Base-by-base conservation (phyloP, 495 filamentous ascomycete species). In the Aspergillus nidulans region DNA sequence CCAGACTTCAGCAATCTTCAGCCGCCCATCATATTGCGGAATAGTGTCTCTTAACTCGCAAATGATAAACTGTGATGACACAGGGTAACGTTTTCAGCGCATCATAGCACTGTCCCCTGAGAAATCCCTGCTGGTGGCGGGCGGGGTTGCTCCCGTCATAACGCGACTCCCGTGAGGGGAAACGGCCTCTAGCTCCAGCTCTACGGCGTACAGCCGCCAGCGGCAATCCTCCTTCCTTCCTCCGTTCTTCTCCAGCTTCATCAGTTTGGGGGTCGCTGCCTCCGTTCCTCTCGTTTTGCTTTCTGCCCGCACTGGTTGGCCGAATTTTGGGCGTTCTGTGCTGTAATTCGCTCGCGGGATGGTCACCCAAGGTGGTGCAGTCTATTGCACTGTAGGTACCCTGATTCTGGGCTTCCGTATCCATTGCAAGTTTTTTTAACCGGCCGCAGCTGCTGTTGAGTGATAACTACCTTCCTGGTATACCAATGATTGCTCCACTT, bases 381-480 rank as follows among this genome's bases (percentile, higher is more conserved):
- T 80, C 19, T 85, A 85, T 66, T 83, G 80, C 74, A 85, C 82
- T 60, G 81, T 83, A 57, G 30, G 73, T 61, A 39, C 34, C 28
- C 34, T 24, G 15, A 40, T 47, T 43, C n/a, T 46, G 26, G 45
- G 18, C 23, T 16, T 20, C 24, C 10, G 36, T 16, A 38, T 13
- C 38, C 44, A 41, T 41, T 55, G 50, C 44, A 39, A 59, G 40
- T 49, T 42, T 60, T 45, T 64, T 72, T 48, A 72, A 49, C 20
- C 57, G 45, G 47, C 19, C 64, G 32, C 60, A 95, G 90, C 89
- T 97, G 69, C 82, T 98, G 47, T 74, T 94, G 73, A 95, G 85
- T 67, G 91, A 98, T 73, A 73, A 77, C 59, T 98, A 97, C 69
- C 81, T 98, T 26, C 92, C 92, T 66, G 92, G 92, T 95, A 64